A percentile compares a stretch with the other conserved stretches of the same genome.
These are phyloP conservation scores for Inga leiocalycina DNA, from an alignment of 306 rosid genomes.

Conservation along the genomic window DNA sequence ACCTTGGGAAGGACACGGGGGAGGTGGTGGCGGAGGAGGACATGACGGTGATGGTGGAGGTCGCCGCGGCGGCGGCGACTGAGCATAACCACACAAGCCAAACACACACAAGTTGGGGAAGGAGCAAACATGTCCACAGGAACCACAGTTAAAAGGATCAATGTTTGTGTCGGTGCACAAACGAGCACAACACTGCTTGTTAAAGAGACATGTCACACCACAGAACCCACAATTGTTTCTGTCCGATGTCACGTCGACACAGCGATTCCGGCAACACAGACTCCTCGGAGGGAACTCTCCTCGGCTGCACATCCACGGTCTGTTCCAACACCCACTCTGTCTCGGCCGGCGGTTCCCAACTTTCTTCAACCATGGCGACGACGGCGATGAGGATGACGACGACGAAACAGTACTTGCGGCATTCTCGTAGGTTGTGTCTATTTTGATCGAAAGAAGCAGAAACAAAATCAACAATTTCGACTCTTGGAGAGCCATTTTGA, in stretches of 20 bases:
- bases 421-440: slow-evolving; percentile 23
- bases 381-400: slow-evolving; percentile 31
- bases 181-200: slow-evolving; percentile 63
- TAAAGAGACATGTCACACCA: slow-evolving; percentile 46
- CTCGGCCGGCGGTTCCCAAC: slow-evolving; percentile 7
- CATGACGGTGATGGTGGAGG: slow-evolving; percentile 2
- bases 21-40: neutral
- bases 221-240: slow-evolving; percentile 63
- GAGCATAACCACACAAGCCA: slow-evolving; percentile 73
- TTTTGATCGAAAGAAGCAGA: slow-evolving; percentile 19
- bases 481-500: slow-evolving; percentile 8
- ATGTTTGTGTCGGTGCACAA: slow-evolving; percentile 48
- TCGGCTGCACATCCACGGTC: slow-evolving; percentile 45
- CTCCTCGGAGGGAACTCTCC: slow-evolving; percentile 30
- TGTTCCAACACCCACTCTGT: slow-evolving; percentile 37
- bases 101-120: slow-evolving; percentile 41
- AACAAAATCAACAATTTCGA: slow-evolving; percentile 18
- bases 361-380: slow-evolving; percentile 44
- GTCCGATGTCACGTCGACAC: slow-evolving; percentile 54
- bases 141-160: slow-evolving; percentile 62
- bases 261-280: slow-evolving; percentile 58
- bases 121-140: slow-evolving; percentile 64
- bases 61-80: neutral
- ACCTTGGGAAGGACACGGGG: neutral
- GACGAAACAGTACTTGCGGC: neutral